Base-by-base conservation (phyloP, 1,139 yeast genomes). In the Yamadazyma mexicana region DNA sequence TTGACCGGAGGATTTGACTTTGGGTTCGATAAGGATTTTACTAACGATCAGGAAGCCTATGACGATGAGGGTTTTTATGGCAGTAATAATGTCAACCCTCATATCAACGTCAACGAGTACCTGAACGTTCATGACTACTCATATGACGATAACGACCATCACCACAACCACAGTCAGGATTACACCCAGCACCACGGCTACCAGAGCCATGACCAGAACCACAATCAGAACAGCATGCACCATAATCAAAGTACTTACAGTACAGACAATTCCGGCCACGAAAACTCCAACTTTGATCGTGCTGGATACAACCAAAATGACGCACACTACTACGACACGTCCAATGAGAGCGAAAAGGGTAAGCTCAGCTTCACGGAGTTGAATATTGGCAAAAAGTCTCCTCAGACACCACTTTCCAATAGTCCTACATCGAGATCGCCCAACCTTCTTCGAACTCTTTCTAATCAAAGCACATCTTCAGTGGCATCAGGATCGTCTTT, bases 401-500 rank as follows among this genome's bases (percentile, higher is more conserved):
- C 45, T 3, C 20, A 18, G 10, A 36, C 45, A 4, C 36, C 38
- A 3, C 16, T 34, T 7, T 42, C 45, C 17, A 33, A 32, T 23
- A 39, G 45, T 22, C 40, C 42, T 5, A 34, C 32, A 11, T 35
- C 39, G 2, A 34, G 30, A 14, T 39, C 43, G 1, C 47, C 47
- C 2, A 37, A 38, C 2, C 17, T 56, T 18, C 50, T 52, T 24
- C 42, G 58, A 30, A 46, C 58, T 1, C 46, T 38, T 30, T 63
- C 69, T 5, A 55, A 52, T 34, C 66, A 60, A 23, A 61, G 67
- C 40, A 38, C 35, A 3, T 45, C 52, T 3, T 47, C 52, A 4
- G 36, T 41, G n/a, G 41, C 40, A 22, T 47, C 51, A 5, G 24
- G 17, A 4, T 40, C 37, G 17, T 43, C 50, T 10, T 27, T 40